Evolutionary conservation across 306 rosid genomes (phyloP), one percentile per base, ranked within the genome.

Genomic region (Boehmeria nivea): DNA sequence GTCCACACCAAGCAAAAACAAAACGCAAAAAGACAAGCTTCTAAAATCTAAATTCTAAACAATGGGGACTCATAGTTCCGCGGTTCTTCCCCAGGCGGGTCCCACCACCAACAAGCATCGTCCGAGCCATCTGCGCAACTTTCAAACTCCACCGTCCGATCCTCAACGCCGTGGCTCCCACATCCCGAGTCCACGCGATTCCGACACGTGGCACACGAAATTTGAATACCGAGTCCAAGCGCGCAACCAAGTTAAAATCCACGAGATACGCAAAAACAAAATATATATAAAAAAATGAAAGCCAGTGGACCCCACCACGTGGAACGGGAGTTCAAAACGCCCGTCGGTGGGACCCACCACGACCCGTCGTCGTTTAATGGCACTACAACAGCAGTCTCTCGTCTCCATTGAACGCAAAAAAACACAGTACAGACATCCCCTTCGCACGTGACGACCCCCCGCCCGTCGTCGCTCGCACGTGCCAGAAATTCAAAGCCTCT

Each of bases 141-240:
- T 59, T 65, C 60, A 72, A 71, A 71, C 20, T 53, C 53, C 27
- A 58, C 72, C 72, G 72, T 59, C 21, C 12, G 66, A 71, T 59
- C 33, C 6, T 2, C 1, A 3, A 38, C 14, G 1, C 2, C 1
- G 44, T 0, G 4, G 26, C 18, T 17, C 54, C 36, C 12, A 54
- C 51, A 14, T 6, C 20, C 34, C 12, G 17, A 11, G 15, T 16
- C 24, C 2, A 6, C 0, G 10, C 3, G 22, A 48, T 37, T 7
- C 0, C 9, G 67, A 58, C 86, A 72, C 81, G 82, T 77, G 82
- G 70, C 74, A 42, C 3, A 3, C 15, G 6, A 43, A 57, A 66
- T 88, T 90, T 86, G 91, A 84, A 90, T 77, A 72, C 22, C 75
- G 15, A 65, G 61, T 78, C 69, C 85, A 75, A 86, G 94, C 97